A percentile compares a stretch with the other conserved stretches of the same genome.
phyloP scores from a whole-genome alignment of 192 early-diverging fungal genomes.

The Phlyctochytrium bullatum region DNA sequence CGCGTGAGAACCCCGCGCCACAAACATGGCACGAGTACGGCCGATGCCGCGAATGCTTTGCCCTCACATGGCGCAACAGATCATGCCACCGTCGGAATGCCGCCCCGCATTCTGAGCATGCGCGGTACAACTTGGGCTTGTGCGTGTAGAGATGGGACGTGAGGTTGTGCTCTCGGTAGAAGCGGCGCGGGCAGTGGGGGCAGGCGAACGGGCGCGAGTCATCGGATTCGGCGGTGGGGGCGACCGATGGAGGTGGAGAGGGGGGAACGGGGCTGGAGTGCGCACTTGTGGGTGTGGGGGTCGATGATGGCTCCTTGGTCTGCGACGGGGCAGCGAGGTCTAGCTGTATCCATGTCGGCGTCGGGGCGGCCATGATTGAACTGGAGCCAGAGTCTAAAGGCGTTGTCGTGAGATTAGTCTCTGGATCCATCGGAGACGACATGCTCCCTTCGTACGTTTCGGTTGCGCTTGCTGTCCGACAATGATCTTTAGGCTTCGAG shows the following conservation, averaged over 20 bases:
- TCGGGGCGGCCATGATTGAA: too few species aligned
- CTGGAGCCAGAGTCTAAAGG: too few species aligned
- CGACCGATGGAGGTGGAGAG: neutral
- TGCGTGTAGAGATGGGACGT: slow-evolving; percentile 1
- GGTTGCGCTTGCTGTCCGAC: too few species aligned
- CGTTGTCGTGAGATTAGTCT: too few species aligned
- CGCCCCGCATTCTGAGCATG: slow-evolving; percentile 9
- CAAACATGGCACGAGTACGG: slow-evolving; percentile 9
- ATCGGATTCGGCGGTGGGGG: neutral
- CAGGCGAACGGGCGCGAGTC: neutral
- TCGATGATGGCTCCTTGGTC: too few species aligned
- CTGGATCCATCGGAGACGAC: too few species aligned
- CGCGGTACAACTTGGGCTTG: neutral
- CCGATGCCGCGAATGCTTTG: slow-evolving; percentile 11
- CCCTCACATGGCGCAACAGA: slow-evolving; percentile 9
- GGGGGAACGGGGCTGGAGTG: too few species aligned
- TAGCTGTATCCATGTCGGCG: too few species aligned
- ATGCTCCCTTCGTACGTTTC: too few species aligned
- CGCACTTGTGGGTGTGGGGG: too few species aligned
- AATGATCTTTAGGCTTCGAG: too few species aligned
- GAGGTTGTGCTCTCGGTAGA: slow-evolving; percentile 2
- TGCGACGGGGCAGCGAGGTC: too few species aligned
- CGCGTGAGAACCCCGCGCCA: slow-evolving; percentile 14
- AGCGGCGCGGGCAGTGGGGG: neutral
- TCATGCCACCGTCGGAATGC: slow-evolving; percentile 11